Evolutionary conservation across 495 filamentous ascomycete species (phyloP).

Genomic region (Sordaria brevicollis): DNA sequence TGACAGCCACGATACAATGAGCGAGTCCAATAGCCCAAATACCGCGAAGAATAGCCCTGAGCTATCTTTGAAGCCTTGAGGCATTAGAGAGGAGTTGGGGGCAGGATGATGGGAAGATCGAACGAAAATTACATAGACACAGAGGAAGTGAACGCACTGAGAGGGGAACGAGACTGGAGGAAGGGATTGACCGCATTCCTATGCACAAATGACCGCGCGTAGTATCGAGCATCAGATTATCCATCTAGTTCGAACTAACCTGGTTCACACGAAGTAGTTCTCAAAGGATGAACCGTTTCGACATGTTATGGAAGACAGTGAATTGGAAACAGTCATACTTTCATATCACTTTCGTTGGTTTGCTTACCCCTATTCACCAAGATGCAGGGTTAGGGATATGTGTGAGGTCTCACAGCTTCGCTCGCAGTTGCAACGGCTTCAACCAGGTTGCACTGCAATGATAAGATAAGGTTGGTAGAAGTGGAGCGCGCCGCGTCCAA

Average conservation of each 20-base stretch:
- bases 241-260: background rate
- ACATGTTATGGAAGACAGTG: background rate
- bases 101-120: background rate
- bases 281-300: background rate
- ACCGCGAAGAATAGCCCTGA: background rate
- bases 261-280: background rate
- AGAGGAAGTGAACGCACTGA: background rate
- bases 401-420: background rate
- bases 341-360: background rate
- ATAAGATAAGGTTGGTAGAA: background rate
- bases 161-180: background rate
- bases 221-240: background rate
- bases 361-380: background rate
- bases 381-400: background rate
- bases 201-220: background rate
- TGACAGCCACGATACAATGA: background rate
- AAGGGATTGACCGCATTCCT: too few relatives aligned
- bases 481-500: background rate
- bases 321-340: background rate
- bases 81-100: background rate
- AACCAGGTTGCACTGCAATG: background rate
- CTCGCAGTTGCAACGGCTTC: background rate
- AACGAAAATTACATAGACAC: background rate
- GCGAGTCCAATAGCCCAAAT: background rate
- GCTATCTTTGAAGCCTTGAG: background rate